Evolutionary conservation across 2,329 filamentous ascomycete species (phyloP), one percentile per base, ranked within the genome.

Genomic region (Penicillium brevicompactum): DNA sequence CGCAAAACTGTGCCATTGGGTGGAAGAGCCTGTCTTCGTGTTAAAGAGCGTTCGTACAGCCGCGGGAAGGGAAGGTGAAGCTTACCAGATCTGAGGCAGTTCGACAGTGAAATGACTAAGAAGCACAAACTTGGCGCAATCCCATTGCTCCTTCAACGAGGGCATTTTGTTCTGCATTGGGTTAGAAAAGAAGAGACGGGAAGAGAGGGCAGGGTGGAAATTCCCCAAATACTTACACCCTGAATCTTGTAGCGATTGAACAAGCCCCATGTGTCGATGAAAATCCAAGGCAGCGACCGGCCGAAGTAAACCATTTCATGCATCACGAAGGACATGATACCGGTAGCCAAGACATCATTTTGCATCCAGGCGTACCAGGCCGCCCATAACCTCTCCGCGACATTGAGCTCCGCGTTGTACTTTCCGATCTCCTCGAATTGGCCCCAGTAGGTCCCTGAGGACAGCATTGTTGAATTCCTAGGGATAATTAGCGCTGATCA

Each of bases 311-410:
- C 84, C 40, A 86, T 52, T 77, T 99, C 94, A 81, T 99, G 94
- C 85, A 97, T 91, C 65, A 88, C 78, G 75, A 99, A 99, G 68
- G 92, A 96, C 90, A 97, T 89, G 80, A 99, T 94, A 58, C 94
- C 94, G 3, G 94, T 99, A 56, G 94, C 94, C 59, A 99, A 87
- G 51, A 90, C 88, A 78, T 99, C 94, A 75, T 99, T 99, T 75
- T 96, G 91, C 89, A 97, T 96, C 84, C 87, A 99, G 14, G 93
- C 85, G 75, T 99, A 99, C 93, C 92, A 97, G 40, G 92, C 87
- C 76, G 90, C 89, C 94, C 94, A 99, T 64, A 96, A 82, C 71
- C 88, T 87, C 82, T 99, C 94, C 69, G 87, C 80, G 61, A 91
- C 82, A 76, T 91, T 97, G 70, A 99, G 86, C 65, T 92, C 85